Evolutionary conservation across 2,329 filamentous ascomycete species (phyloP).

Genomic region (Trichoderma sp.): DNA sequence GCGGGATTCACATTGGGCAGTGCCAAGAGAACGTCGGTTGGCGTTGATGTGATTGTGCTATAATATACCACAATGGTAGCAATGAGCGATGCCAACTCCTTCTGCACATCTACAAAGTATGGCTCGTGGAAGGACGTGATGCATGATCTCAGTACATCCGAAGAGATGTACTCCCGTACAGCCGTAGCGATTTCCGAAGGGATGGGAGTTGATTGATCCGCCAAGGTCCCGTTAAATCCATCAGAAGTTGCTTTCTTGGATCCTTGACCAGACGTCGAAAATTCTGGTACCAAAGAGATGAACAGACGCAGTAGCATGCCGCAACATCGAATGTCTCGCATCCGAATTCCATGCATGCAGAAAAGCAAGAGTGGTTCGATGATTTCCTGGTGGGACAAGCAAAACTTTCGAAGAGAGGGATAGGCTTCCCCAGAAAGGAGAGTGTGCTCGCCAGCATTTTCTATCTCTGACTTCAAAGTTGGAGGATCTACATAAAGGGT

Average conservation of each 20-base stretch:
- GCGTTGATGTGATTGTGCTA: constrained; percentile 64
- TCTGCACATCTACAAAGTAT: constrained; percentile 95
- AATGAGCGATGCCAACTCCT: constrained; percentile 84
- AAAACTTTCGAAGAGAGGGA: constrained; percentile 73
- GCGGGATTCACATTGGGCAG: constrained; percentile 71
- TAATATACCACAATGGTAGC: constrained; percentile 81
- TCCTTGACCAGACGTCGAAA: constrained; percentile 49
- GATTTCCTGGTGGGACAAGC: constrained; percentile 72
- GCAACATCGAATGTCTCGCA: constrained; percentile 86
- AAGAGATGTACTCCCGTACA: constrained; percentile 86
- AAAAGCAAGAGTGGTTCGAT: constrained; percentile 89
- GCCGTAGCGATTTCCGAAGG: constrained; percentile 55
- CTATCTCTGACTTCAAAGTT: constrained; percentile 28
- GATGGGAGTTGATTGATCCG: constrained; percentile 44
- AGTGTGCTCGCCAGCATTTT: constrained; percentile 26
- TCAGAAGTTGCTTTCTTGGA: constrained; percentile 29
- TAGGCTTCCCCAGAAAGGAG: constrained; percentile 37
- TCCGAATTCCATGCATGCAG: constrained; percentile 83
- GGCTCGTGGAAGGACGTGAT: constrained; percentile 89
- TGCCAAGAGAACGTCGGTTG: constrained; percentile 70
- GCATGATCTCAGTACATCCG: constrained; percentile 83
- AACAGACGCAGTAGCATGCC: constrained; percentile 83
- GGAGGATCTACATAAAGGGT: constrained; percentile 31
- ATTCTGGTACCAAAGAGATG: constrained; percentile 78
- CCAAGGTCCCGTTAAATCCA: constrained; percentile 22